Conservation (phyloP, 1,284 basidiomycete species). For the Filobasidium uniguttulatum region DNA sequence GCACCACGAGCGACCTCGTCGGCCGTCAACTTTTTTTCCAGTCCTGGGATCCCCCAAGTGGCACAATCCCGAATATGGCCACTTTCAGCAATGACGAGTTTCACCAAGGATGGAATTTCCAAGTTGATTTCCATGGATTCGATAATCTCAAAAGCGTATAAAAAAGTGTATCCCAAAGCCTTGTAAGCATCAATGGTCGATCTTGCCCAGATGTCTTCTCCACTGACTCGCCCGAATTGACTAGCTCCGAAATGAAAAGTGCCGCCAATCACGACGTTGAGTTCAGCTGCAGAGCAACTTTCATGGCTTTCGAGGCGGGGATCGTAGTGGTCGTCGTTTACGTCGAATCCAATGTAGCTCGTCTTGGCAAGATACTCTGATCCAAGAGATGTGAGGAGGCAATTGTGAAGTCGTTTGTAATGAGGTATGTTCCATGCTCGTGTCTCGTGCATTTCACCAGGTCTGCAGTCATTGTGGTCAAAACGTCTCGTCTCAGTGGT, state of each 20-base stretch:
- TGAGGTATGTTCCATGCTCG: constrained; percentile 1
- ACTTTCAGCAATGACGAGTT: constrained; percentile 21
- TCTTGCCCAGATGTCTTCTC: constrained; percentile 21
- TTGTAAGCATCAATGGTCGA: constrained; percentile 20
- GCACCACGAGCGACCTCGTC: neutral
- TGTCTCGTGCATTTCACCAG: neutral
- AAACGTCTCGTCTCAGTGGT: neutral
- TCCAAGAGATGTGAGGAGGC: neutral
- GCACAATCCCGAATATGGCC: constrained; percentile 15
- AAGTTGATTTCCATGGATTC: constrained; percentile 27
- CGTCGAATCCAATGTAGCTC: neutral
- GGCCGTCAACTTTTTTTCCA: neutral
- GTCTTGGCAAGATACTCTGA: neutral
- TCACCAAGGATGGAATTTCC: constrained; percentile 22
- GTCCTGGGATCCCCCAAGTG: constrained; percentile 2
- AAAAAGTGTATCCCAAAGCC: constrained; percentile 23
- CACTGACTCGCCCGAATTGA: constrained; percentile 5
- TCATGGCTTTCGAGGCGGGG: neutral
- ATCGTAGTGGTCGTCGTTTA: neutral
- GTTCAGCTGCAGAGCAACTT: neutral
- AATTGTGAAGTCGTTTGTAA: neutral
- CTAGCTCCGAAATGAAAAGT: constrained; percentile 3
- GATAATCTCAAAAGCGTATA: constrained; percentile 21
- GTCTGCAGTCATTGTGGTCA: too few species aligned
- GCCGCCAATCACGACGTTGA: constrained; percentile 6